phyloP scores from a whole-genome alignment of 441 rosid species.

The Syzygium syzygioides region DNA sequence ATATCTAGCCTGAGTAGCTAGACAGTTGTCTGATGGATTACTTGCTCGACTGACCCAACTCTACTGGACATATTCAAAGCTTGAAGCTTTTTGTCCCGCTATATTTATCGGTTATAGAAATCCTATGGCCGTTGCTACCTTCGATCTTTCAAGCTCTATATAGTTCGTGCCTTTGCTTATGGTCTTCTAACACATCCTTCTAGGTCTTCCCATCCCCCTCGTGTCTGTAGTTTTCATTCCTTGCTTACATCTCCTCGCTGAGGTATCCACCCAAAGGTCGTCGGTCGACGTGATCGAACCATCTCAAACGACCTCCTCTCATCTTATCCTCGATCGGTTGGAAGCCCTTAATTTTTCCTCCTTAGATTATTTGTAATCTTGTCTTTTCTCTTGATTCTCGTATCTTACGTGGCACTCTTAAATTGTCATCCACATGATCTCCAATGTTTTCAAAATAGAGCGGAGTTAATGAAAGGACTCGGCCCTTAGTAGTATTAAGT shows the following conservation, averaged over 20 bases:
- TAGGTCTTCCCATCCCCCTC: background rate
- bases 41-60: background rate
- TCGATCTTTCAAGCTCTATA: background rate
- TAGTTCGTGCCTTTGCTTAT: background rate
- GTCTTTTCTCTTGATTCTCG: background rate
- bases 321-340: background rate
- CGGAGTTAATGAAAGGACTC: background rate
- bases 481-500: background rate
- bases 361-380: background rate
- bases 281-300: background rate
- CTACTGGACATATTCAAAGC: background rate
- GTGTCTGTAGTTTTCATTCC: background rate
- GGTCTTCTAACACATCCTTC: too few relatives aligned
- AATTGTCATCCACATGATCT: background rate
- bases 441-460: background rate
- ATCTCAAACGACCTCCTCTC: background rate
- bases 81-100: background rate
- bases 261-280: background rate
- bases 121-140: background rate
- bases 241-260: background rate
- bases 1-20: background rate
- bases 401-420: background rate
- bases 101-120: background rate
- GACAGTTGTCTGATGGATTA: background rate
- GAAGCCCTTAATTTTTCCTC: too few relatives aligned